Conservation (phyloP, 176 grass and related monocot species). For the Zea luxurians region DNA sequence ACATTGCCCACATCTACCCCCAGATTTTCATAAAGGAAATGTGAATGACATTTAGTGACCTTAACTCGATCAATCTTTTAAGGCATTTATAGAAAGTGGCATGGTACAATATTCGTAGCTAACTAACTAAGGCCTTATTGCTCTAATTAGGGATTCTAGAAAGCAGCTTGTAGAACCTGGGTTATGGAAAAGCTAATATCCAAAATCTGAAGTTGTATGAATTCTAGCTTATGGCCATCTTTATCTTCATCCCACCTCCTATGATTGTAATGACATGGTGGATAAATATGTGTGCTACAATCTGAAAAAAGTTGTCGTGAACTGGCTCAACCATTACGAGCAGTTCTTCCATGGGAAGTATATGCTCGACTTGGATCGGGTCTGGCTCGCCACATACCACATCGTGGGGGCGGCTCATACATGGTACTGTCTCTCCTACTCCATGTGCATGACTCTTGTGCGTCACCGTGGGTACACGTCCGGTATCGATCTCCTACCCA, state of each 20-base stretch:
- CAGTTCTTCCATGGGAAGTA: too few relatives aligned
- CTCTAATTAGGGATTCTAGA: not conserved
- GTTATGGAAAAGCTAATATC: not conserved
- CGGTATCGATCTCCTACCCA: too few relatives aligned
- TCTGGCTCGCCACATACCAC: too few relatives aligned
- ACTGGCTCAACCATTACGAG: too few relatives aligned
- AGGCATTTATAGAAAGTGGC: not conserved
- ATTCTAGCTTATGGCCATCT: not conserved
- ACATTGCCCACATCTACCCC: too few relatives aligned
- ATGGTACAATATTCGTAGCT: not conserved
- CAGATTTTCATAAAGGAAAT: not conserved
- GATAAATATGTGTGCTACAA: not conserved
- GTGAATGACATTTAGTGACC: not conserved
- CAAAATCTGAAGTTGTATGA: not conserved
- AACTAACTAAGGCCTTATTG: not conserved
- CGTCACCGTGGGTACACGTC: too few relatives aligned
- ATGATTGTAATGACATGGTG: not conserved
- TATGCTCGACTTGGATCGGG: too few relatives aligned
- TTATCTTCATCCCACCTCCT: not conserved
- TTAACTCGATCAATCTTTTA: slow-evolving; percentile 25
- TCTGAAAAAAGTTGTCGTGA: not conserved
- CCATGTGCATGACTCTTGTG: too few relatives aligned
- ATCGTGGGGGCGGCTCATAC: too few relatives aligned
- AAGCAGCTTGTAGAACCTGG: not conserved
- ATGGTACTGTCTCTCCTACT: too few relatives aligned